Conservation (phyloP, 1,284 basidiomycete genomes). For the Baeospora myosura region DNA sequence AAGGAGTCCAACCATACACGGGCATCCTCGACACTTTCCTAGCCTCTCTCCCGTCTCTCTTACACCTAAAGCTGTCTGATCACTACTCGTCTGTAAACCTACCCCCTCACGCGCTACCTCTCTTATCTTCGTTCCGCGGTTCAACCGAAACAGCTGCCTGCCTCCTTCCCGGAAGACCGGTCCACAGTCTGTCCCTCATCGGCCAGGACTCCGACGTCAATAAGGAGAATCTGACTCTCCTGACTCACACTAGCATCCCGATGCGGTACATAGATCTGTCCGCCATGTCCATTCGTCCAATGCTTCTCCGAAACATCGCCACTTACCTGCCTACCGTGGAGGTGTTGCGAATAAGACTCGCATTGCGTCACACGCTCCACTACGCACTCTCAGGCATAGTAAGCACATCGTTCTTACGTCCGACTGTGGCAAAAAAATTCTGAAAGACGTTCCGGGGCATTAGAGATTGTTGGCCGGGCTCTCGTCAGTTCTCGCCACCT, state of each 20-base stretch:
- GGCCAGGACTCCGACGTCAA: constrained; percentile 50
- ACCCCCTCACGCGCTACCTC: constrained; percentile 32
- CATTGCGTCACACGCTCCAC: constrained; percentile 58
- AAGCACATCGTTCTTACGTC: constrained; percentile 25
- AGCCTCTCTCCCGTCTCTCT: constrained; percentile 30
- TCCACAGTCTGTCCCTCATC: constrained; percentile 45
- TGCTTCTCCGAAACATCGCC: constrained; percentile 48
- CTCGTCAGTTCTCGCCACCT: constrained; percentile 32
- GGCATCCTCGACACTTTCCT: constrained; percentile 39
- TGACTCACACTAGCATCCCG: constrained; percentile 39
- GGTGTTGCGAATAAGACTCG: constrained; percentile 46
- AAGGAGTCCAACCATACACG: constrained; percentile 33
- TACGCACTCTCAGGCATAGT: constrained; percentile 59
- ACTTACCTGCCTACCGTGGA: constrained; percentile 42
- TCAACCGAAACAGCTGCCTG: constrained; percentile 48
- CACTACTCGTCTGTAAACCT: constrained; percentile 26
- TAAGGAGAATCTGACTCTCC: constrained; percentile 39
- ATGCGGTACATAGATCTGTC: constrained; percentile 51
- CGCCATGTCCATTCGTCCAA: constrained; percentile 49
- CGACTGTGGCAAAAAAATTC: neutral
- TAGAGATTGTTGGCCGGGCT: constrained; percentile 37
- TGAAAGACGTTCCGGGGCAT: constrained; percentile 12
- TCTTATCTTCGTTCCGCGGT: constrained; percentile 49
- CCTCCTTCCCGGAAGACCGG: constrained; percentile 52
- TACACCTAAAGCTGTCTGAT: constrained; percentile 45